Base-by-base conservation (phyloP, 208 protist species). In the Leishmania turanica region DNA sequence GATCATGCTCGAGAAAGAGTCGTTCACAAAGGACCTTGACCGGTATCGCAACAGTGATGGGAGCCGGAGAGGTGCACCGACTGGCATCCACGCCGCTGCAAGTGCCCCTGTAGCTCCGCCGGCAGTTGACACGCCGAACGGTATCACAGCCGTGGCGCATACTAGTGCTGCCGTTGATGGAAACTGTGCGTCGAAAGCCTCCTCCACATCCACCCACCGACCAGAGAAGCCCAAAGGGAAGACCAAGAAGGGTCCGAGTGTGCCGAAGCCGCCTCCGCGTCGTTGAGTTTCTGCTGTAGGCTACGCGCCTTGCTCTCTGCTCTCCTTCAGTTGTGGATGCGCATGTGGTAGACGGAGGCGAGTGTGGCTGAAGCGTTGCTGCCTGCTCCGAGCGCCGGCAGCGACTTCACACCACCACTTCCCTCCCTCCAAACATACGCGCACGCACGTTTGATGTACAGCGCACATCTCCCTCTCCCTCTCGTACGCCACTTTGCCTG, bases 1-100 rank as follows among this genome's bases (percentile, higher is more conserved):
- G 34, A 51, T 72, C 64, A 76, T 95, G 40, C 85, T 96, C 7
- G 58, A 88, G 64, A 74, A 85, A 34, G 93, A 96, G 78, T 80
- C 82, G 7, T 71, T 83, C 51, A 74, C 77, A 19, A 69, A 83
- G 19, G 79, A 92, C 64, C 75, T 94, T 21, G 74, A 90, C 70
- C 76, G 75, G 27, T 94, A 94, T 71, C 79, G 90, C 15, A 84
- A 75, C 60, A 37, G 62, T 7, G 19, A 60, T 9, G 40, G 21
- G 27, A 17, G 6, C 24, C 45, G 37, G 13, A 78, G 47, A 24
- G 40, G 13, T 31, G 31, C 37, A 37, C 27, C 21, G 9, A 0
- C 56, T 13, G 3, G 13, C 42, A 64, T n/a, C 31, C 1, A 58
- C 34, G 24, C 13, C 34, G 60, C 53, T 34, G 6, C 72, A 40